A percentile compares a stretch with the other conserved stretches of the same genome.
Conservation (phyloP, 2,329 filamentous ascomycete species). For the Fusarium robinianum region DNA sequence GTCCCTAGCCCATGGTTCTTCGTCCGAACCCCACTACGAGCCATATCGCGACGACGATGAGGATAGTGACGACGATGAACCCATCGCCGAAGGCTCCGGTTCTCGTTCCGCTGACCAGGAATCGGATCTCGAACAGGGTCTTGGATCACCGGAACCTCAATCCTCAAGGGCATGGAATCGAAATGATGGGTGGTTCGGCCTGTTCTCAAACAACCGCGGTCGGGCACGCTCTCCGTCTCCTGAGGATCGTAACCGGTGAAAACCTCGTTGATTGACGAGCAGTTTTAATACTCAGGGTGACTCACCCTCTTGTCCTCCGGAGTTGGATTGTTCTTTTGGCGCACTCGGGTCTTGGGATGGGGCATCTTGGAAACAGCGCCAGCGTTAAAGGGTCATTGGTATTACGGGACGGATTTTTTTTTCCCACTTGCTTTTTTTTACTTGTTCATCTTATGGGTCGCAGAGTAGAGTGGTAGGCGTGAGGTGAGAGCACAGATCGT, state of each 20-base stretch:
- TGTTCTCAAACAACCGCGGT: constrained; percentile 42
- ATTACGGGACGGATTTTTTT: too few relatives aligned
- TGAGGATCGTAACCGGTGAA: constrained; percentile 34
- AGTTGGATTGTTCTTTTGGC: too few relatives aligned
- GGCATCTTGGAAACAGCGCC: too few relatives aligned
- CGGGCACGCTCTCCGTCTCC: constrained; percentile 32
- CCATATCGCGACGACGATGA: constrained; percentile 61
- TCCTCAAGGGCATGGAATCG: constrained; percentile 29
- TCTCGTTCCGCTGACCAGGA: constrained; percentile 39
- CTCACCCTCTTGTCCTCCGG: too few relatives aligned
- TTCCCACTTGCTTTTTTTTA: too few relatives aligned
- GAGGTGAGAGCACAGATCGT: too few relatives aligned
- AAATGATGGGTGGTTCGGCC: constrained; percentile 45
- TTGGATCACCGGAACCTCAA: constrained; percentile 30
- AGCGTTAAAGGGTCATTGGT: too few relatives aligned
- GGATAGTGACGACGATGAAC: constrained; percentile 47
- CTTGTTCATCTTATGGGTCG: too few relatives aligned
- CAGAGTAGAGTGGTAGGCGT: too few relatives aligned
- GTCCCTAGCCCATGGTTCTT: constrained; percentile 60
- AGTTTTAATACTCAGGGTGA: too few relatives aligned
- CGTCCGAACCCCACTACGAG: constrained; percentile 58
- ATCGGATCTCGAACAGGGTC: constrained; percentile 52
- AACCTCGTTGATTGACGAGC: neutral
- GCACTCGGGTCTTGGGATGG: too few relatives aligned
- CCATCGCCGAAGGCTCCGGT: constrained; percentile 43